These are phyloP conservation scores for Coffea eugenioides DNA, from an alignment of 257 asterid species.

Conservation along the genomic window DNA sequence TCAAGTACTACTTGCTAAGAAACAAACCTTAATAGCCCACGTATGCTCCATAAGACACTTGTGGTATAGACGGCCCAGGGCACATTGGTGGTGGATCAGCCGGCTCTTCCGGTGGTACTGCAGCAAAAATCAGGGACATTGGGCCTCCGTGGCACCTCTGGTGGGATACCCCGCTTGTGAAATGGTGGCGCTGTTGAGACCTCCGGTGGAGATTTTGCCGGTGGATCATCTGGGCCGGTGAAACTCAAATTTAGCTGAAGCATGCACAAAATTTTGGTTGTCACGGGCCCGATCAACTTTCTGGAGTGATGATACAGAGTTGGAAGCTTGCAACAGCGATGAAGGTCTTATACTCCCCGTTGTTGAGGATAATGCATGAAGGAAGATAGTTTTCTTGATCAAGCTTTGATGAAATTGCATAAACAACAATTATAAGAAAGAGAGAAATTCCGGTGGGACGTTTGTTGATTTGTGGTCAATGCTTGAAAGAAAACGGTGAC, in stretches of 20 bases:
- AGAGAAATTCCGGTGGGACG: background rate
- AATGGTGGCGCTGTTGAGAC: constrained; percentile 38
- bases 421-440: background rate
- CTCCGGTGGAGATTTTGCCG: constrained; percentile 48
- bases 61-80: constrained; percentile 11
- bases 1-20: too few species aligned
- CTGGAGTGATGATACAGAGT: constrained; percentile 6
- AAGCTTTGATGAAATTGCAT: constrained; percentile 31
- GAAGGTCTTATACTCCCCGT: background rate
- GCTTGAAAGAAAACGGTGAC: background rate
- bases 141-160: constrained; percentile 45
- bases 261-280: background rate
- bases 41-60: too few species aligned
- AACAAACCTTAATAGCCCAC: too few species aligned
- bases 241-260: constrained; percentile 22
- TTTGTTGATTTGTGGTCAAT: background rate
- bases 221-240: constrained; percentile 31
- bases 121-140: constrained; percentile 50
- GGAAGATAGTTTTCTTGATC: constrained; percentile 28
- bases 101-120: constrained; percentile 50
- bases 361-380: constrained; percentile 13
- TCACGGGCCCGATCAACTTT: background rate
- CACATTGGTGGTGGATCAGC: constrained; percentile 43
- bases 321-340: background rate
- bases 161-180: constrained; percentile 26